Percentiles rank a stretch among this genome's conserved stretches.
These are phyloP conservation scores for Myriosclerotinia scirpicola DNA, from an alignment of 2,329 filamentous ascomycete genomes.

Conservation along the genomic window DNA sequence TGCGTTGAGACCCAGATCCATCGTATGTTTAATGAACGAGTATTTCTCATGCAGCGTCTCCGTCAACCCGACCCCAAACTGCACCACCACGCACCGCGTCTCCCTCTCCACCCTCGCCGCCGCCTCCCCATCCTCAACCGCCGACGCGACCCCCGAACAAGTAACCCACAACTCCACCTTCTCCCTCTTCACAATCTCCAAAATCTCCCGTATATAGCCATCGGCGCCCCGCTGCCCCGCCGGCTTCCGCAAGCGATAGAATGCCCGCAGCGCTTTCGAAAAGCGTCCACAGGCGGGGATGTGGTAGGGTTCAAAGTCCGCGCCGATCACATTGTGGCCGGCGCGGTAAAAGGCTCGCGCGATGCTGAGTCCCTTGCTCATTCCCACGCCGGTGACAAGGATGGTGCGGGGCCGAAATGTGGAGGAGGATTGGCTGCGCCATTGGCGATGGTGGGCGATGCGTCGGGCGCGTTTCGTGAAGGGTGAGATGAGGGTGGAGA, in stretches of 20 bases:
- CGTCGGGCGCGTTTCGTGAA: conserved; percentile 25
- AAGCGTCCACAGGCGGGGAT: conserved; percentile 55
- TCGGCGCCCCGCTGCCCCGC: conserved; percentile 34
- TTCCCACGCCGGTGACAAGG: conserved; percentile 71
- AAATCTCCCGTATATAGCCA: conserved; percentile 56
- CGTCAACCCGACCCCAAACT: conserved; percentile 59
- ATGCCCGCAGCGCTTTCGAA: conserved; percentile 56
- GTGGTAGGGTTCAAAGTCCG: conserved; percentile 57
- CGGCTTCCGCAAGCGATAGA: conserved; percentile 48
- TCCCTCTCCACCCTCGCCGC: conserved; percentile 59
- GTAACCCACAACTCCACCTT: conserved; percentile 70
- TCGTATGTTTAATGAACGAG: conserved; percentile 60
- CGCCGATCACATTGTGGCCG: conserved; percentile 70
- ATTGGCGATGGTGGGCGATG: conserved; percentile 28
- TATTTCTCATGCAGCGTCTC: conserved; percentile 59
- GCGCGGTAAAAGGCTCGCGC: conserved; percentile 63
- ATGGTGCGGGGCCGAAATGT: conserved; percentile 47
- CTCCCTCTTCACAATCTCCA: conserved; percentile 60
- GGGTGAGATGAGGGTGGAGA: conserved; percentile 27
- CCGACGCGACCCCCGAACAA: conserved; percentile 46
- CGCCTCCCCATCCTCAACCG: conserved; percentile 65
- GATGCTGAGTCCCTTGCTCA: conserved; percentile 67
- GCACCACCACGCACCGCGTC: conserved; percentile 61
- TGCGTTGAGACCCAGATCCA: conserved; percentile 52
- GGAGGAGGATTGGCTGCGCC: conserved; percentile 26